A percentile compares a stretch with the other conserved stretches of the same genome.
Evolutionary conservation across 495 filamentous ascomycete genomes (phyloP).

Genomic region (Aspergillus nidulans): DNA sequence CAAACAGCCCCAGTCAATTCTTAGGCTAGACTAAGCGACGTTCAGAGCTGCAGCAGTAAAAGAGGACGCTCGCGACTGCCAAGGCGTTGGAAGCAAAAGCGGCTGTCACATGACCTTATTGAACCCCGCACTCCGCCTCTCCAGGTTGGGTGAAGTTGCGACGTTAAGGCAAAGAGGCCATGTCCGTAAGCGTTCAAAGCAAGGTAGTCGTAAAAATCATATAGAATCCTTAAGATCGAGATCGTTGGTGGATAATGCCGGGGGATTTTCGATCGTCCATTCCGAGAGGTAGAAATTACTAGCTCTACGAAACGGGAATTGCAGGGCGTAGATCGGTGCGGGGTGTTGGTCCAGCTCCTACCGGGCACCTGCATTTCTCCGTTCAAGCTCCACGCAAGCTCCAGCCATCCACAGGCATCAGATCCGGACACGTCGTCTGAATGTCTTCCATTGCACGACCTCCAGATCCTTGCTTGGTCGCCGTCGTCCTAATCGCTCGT

Average conservation of each 20-base stretch:
- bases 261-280: not conserved
- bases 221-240: not conserved
- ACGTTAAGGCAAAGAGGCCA: not conserved
- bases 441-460: constrained; percentile 51
- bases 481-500: constrained; percentile 74
- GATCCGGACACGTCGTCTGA: not conserved
- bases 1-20: not conserved
- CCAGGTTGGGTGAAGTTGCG: not conserved
- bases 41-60: not conserved
- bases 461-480: constrained; percentile 64
- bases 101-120: not conserved
- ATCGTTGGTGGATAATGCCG: not conserved
- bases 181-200: not conserved
- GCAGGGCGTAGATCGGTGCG: not conserved
- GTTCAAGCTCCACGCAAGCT: constrained; percentile 2
- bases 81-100: not conserved
- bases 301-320: too few species aligned
- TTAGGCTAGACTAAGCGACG: not conserved
- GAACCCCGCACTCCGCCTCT: not conserved
- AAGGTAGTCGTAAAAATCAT: too few species aligned
- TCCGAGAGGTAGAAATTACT: too few species aligned
- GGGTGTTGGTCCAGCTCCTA: constrained; percentile 1
- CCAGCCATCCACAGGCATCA: not conserved
- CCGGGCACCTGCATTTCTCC: constrained; percentile 9
- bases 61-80: not conserved